Evolutionary conservation across 2,329 filamentous ascomycete genomes (phyloP).

Genomic region (Phaeosphaeriaceae sp.): DNA sequence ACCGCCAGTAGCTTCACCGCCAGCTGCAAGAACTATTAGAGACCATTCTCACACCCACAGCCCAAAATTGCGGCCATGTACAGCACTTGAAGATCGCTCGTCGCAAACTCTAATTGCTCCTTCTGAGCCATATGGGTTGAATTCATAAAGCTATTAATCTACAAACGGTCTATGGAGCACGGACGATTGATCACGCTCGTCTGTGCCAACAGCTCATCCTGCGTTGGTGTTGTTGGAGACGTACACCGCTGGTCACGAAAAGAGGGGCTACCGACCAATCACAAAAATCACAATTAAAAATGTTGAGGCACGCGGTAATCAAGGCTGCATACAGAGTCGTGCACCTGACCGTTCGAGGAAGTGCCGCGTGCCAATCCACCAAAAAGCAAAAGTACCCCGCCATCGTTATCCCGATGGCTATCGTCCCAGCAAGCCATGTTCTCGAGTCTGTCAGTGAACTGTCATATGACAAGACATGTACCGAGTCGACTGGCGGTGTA

Average conservation of each 20-base stretch:
- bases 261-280: conserved; percentile 36
- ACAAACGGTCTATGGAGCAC: conserved; percentile 7
- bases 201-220: conserved; percentile 41
- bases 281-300: conserved; percentile 31
- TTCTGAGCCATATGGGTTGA: not conserved
- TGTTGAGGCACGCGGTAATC: conserved; percentile 37
- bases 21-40: conserved; percentile 17
- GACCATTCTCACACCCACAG: conserved; percentile 10
- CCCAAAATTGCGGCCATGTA: conserved; percentile 9
- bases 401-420: conserved; percentile 11
- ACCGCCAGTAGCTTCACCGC: conserved; percentile 27
- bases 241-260: conserved; percentile 36
- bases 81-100: conserved; percentile 5
- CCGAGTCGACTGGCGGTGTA: conserved; percentile 26
- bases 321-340: conserved; percentile 39
- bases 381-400: conserved; percentile 18
- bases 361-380: conserved; percentile 18
- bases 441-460: not conserved
- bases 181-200: conserved; percentile 16
- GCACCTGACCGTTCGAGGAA: conserved; percentile 41
- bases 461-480: conserved; percentile 3
- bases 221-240: conserved; percentile 29
- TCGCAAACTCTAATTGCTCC: conserved; percentile 3
- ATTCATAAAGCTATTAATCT: not conserved
- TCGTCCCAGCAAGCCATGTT: not conserved